phyloP scores from a whole-genome alignment of 495 filamentous ascomycete genomes.

The Penicillium paradoxum region DNA sequence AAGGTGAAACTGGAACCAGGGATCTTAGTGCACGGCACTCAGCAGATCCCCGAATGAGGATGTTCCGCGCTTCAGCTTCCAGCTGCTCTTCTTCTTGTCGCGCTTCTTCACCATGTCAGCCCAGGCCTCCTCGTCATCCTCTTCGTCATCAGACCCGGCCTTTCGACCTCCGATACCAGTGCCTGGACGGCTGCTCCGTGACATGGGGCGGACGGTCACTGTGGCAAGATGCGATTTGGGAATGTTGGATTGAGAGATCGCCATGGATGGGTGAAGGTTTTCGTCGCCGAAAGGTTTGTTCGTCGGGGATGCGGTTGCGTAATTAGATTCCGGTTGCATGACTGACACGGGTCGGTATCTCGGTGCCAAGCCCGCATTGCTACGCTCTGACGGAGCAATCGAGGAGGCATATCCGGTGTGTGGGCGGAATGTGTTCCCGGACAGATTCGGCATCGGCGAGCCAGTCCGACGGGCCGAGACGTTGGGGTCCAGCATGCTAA shows the following conservation, averaged over 20 bases:
- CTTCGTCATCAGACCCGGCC: slow-evolving; percentile 52
- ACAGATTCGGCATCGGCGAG: slow-evolving; percentile 29
- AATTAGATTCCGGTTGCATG: slow-evolving; percentile 31
- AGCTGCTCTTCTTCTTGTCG: slow-evolving; percentile 69
- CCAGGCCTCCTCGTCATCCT: slow-evolving; percentile 83
- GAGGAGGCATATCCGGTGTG: slow-evolving; percentile 57
- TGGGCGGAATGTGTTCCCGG: slow-evolving; percentile 27
- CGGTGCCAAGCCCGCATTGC: slow-evolving; percentile 81
- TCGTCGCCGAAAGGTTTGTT: slow-evolving; percentile 47
- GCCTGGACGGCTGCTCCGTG: slow-evolving; percentile 24
- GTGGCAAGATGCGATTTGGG: slow-evolving; percentile 35
- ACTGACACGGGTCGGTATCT: slow-evolving; percentile 88
- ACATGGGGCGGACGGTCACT: slow-evolving; percentile 34
- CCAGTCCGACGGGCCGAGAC: slow-evolving; percentile 49
- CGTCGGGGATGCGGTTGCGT: slow-evolving; percentile 48
- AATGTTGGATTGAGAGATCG: slow-evolving; percentile 17
- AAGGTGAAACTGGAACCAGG: not conserved
- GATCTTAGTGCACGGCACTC: slow-evolving; percentile 37
- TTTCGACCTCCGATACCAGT: slow-evolving; percentile 24
- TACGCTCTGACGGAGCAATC: slow-evolving; percentile 91
- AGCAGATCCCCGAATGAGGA: slow-evolving; percentile 40
- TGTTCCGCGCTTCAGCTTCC: slow-evolving; percentile 62
- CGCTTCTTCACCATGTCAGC: slow-evolving; percentile 81
- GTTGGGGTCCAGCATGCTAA: slow-evolving; percentile 80
- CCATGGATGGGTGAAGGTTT: slow-evolving; percentile 29